Evolutionary conservation across 148 eudicot species (phyloP).

Genomic region (Camellia granthamiana): DNA sequence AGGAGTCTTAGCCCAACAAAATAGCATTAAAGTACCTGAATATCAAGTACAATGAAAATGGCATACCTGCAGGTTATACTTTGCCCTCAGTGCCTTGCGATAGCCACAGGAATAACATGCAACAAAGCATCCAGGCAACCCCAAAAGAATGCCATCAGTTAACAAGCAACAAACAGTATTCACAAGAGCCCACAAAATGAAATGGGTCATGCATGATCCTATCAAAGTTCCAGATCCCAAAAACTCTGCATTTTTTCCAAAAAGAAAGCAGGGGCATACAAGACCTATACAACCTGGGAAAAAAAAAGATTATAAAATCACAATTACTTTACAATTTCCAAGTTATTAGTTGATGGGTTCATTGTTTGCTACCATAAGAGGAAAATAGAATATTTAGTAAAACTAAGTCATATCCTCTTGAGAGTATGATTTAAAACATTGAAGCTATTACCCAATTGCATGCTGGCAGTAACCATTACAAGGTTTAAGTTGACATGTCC

Average conservation of each 20-base stretch:
- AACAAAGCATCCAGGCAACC: constrained; percentile 75
- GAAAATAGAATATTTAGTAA: background rate
- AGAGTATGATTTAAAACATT: background rate
- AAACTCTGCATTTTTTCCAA: constrained; percentile 76
- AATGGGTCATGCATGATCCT: constrained; percentile 76
- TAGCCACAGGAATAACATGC: constrained; percentile 74
- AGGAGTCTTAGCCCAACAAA: background rate
- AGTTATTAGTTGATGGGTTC: background rate
- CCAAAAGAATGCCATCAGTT: constrained; percentile 63
- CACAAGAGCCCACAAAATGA: constrained; percentile 62
- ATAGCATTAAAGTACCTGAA: background rate
- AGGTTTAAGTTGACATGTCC: background rate
- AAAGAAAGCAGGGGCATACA: constrained; percentile 83
- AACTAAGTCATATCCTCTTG: background rate
- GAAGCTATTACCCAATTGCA: background rate
- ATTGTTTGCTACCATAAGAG: background rate
- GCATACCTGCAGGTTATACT: constrained; percentile 70
- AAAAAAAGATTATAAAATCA: background rate
- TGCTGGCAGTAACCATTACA: background rate
- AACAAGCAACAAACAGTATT: constrained; percentile 67
- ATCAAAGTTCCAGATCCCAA: constrained; percentile 70
- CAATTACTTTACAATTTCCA: constrained; percentile 7
- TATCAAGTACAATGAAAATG: constrained; percentile 3
- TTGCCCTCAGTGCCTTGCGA: constrained; percentile 57
- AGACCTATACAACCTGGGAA: constrained; percentile 67